A percentile compares a stretch with the other conserved stretches of the same genome.
Conservation (phyloP, 164 flowering plant genomes). For the Stephania yunnanensis region DNA sequence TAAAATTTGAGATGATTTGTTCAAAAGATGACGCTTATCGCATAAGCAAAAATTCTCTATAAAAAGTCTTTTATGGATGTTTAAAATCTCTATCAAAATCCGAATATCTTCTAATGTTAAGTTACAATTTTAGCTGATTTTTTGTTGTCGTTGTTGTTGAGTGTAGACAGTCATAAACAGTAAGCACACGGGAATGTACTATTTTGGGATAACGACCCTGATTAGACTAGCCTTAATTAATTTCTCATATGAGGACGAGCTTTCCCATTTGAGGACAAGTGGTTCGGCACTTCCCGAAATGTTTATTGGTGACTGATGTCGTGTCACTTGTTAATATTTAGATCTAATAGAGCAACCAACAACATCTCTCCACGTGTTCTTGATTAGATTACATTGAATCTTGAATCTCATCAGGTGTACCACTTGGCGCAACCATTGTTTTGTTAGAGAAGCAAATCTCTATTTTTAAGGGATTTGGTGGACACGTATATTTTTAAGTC, state of each 20-base stretch:
- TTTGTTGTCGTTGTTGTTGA: too few relatives aligned
- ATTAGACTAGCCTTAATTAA: neutral
- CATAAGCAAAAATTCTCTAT: too few relatives aligned
- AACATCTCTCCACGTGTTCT: neutral
- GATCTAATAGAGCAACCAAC: neutral
- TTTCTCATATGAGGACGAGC: neutral
- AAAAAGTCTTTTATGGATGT: too few relatives aligned
- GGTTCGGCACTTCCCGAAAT: neutral
- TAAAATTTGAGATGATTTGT: too few relatives aligned
- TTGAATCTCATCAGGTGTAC: neutral
- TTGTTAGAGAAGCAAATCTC: neutral
- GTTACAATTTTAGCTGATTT: too few relatives aligned
- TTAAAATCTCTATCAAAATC: too few relatives aligned
- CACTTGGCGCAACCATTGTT: neutral
- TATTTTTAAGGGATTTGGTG: neutral
- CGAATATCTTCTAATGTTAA: too few relatives aligned
- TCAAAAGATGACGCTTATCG: too few relatives aligned
- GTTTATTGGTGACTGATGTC: neutral
- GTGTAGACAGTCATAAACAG: too few relatives aligned
- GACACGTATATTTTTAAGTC: too few relatives aligned
- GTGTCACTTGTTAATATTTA: neutral
- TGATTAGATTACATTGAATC: neutral
- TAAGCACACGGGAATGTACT: neutral
- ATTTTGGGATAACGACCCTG: neutral
- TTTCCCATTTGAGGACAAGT: neutral